A percentile compares a stretch with the other conserved stretches of the same genome.
Evolutionary conservation across 2,329 filamentous ascomycete genomes (phyloP).

Genomic region (Microdochium trichocladiopsis): DNA sequence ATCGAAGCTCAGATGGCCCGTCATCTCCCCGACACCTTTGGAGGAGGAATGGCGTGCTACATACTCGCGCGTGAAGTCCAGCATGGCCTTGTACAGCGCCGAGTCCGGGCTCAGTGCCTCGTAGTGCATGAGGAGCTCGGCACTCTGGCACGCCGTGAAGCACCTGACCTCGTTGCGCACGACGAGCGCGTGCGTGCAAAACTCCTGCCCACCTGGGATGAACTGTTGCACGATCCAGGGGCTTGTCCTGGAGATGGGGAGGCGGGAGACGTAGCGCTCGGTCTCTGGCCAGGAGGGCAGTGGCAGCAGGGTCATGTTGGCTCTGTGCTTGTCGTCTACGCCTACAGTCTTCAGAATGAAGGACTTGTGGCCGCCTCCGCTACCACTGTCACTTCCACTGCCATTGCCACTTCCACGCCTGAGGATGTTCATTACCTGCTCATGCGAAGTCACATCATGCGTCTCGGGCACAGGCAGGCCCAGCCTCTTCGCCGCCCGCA

Average conservation of each 20-base stretch:
- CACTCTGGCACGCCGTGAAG: constrained; percentile 60
- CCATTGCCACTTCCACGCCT: constrained; percentile 13
- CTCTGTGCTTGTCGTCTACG: constrained; percentile 51
- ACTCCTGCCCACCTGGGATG: constrained; percentile 53
- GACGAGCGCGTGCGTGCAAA: constrained; percentile 64
- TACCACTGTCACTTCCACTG: neutral
- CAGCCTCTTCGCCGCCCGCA: constrained; percentile 45
- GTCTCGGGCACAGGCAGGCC: constrained; percentile 47
- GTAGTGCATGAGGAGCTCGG: constrained; percentile 61
- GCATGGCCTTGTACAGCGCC: constrained; percentile 50
- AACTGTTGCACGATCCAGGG: constrained; percentile 67
- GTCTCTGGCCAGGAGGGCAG: constrained; percentile 44
- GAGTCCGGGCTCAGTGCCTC: constrained; percentile 46
- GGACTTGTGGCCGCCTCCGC: neutral
- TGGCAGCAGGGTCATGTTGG: constrained; percentile 60
- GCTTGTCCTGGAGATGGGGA: constrained; percentile 44
- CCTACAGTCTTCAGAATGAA: constrained; percentile 64
- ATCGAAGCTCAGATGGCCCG: constrained; percentile 67
- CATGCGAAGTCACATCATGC: constrained; percentile 42
- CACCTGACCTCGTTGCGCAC: constrained; percentile 56
- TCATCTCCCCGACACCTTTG: constrained; percentile 32
- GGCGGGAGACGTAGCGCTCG: constrained; percentile 40
- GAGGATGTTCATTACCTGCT: constrained; percentile 47
- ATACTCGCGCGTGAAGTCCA: constrained; percentile 55
- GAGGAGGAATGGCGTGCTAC: constrained; percentile 35